Base-by-base conservation (phyloP, 2,329 filamentous ascomycete species). In the Calycina herbarum region DNA sequence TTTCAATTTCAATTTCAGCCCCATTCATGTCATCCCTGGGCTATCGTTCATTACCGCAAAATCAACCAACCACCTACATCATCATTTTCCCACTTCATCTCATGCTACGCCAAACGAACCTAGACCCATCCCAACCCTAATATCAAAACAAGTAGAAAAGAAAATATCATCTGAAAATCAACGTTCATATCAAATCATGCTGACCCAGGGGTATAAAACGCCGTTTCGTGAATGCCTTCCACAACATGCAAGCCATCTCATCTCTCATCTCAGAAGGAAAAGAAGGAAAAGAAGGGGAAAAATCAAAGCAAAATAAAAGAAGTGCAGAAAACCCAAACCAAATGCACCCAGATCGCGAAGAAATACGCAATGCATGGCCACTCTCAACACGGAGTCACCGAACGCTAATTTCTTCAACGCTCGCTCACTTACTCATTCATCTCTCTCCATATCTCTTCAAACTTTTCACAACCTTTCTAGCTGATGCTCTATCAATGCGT, bases 191-290 rank as follows among this genome's bases (percentile, higher is more conserved):
- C 20, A 24, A 54, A 54, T 54, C 48, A 54, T 54, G 48, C 48
- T 54, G 48, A 54, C 57, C 58, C 58, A 60, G 58, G 58, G 58
- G 58, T 60, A 60, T 60, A 60, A 24, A 60, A 48, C 58, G 58
- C 58, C 58, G 29, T 60, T 42, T n/a, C n/a, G 48, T 54, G 20
- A 60, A 48, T 42, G 40, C 40, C 35, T 42, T 20, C 27, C 29
- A 59, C 27, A 59, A 59, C n/a, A 59, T 40, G 35, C 57, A 35
- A 38, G 24, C 48, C 48, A 54, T 54, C 20, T 40, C 11, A 17
- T 17, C 38, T 40, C 11, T 54, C 48, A 54, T 27, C 20, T 54
- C 48, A 27, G 20, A 24, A 24, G 13, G 3, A 8, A 27, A 54
- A 54, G 10, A 54, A 13, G 20, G 20, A 20, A 20, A 20, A 20